A percentile compares a stretch with the other conserved stretches of the same genome.
Evolutionary conservation across 2,329 filamentous ascomycete genomes (phyloP).

Genomic region (Escovopsis weberi): DNA sequence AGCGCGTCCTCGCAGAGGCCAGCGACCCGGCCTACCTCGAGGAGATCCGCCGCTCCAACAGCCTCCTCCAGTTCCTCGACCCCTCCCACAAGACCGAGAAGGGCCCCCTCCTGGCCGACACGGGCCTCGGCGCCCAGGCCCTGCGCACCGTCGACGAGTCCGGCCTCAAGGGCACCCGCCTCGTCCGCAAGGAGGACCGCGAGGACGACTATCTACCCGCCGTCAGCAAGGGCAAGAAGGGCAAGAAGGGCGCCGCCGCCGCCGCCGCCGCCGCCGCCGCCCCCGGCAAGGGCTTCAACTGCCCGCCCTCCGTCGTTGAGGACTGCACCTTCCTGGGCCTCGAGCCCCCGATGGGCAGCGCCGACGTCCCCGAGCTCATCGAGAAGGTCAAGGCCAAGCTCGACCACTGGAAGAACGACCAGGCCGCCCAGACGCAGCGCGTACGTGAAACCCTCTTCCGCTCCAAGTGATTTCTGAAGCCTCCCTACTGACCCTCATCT

Average conservation of each 20-base stretch:
- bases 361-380: conserved; percentile 62
- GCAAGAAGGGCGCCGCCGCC: conserved; percentile 47
- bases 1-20: conserved; percentile 65
- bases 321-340: conserved; percentile 74
- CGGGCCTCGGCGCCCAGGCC: conserved; percentile 63
- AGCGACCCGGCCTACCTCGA: conserved; percentile 80
- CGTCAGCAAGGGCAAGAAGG: conserved; percentile 76
- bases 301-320: conserved; percentile 83
- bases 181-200: conserved; percentile 74
- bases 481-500: conserved; percentile 14
- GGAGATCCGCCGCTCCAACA: conserved; percentile 80
- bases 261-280: conserved; percentile 31
- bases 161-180: conserved; percentile 64
- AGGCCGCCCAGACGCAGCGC: conserved; percentile 77
- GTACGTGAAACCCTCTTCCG: conserved; percentile 45
- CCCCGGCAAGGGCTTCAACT: conserved; percentile 53
- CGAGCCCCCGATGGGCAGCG: conserved; percentile 73
- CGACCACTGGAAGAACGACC: conserved; percentile 79
- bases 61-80: conserved; percentile 82
- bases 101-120: conserved; percentile 46
- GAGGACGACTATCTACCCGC: conserved; percentile 77
- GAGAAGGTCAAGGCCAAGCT: conserved; percentile 93
- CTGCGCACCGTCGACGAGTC: conserved; percentile 67
- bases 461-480: background rate
- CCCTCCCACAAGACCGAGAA: conserved; percentile 56